Conservation (phyloP, 805 yeast genomes). For the Candida taoyuanica region DNA sequence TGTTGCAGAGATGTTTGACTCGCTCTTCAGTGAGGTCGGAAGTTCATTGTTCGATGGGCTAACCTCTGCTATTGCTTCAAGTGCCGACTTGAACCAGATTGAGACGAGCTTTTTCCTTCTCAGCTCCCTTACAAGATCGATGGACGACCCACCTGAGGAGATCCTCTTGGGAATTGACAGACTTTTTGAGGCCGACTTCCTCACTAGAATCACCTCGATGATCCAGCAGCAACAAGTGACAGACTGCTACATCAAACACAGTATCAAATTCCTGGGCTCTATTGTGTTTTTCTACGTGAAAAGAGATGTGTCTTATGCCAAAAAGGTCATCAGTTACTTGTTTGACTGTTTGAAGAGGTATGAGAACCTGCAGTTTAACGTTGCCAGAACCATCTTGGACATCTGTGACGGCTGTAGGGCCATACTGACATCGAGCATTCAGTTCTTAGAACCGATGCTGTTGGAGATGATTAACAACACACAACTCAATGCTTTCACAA, state of each 20-base stretch:
- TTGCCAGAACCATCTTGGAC: constrained; percentile 54
- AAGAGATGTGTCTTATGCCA: constrained; percentile 41
- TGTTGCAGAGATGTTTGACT: constrained; percentile 72
- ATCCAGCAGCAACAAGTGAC: constrained; percentile 14
- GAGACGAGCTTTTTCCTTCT: constrained; percentile 63
- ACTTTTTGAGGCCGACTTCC: constrained; percentile 30
- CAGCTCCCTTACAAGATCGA: constrained; percentile 49
- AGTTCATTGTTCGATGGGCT: constrained; percentile 43
- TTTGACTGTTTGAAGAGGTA: constrained; percentile 36
- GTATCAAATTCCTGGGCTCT: constrained; percentile 54
- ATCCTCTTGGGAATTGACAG: constrained; percentile 21
- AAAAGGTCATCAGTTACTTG: constrained; percentile 50
- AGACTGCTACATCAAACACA: constrained; percentile 37
- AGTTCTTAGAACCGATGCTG: constrained; percentile 45
- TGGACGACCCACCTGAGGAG: constrained; percentile 23
- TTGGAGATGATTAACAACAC: constrained; percentile 41
- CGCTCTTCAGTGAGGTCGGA: constrained; percentile 63
- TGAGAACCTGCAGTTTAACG: constrained; percentile 30
- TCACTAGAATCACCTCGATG: constrained; percentile 18
- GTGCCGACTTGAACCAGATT: constrained; percentile 33
- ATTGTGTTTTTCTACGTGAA: constrained; percentile 55
- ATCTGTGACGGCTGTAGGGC: constrained; percentile 52
- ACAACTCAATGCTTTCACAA: constrained; percentile 38
- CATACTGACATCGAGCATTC: constrained; percentile 37
- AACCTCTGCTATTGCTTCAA: constrained; percentile 30